Conservation (phyloP, 768 basidiomycete genomes). For the Pulveroboletus sp. region DNA sequence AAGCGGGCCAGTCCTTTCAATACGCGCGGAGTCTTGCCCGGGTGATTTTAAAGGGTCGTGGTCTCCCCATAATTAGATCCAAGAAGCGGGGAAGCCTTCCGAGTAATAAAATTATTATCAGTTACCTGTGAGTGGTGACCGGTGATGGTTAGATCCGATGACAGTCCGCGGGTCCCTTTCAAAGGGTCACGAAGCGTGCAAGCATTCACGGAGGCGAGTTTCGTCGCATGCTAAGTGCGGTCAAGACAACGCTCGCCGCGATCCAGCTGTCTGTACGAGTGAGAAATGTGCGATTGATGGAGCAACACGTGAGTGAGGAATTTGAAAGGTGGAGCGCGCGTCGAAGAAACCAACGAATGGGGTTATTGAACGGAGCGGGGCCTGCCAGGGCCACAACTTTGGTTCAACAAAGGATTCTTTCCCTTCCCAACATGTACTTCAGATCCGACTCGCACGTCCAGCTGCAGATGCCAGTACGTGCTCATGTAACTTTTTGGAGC, state of each 20-base stretch:
- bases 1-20: background rate
- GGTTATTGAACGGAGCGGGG: too few relatives aligned
- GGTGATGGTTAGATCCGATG: too few relatives aligned
- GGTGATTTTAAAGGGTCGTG: constrained; percentile 4
- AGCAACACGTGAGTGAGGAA: background rate
- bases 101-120: too few relatives aligned
- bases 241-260: background rate
- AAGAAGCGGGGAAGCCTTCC: too few relatives aligned
- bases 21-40: background rate
- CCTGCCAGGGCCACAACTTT: too few relatives aligned
- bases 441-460: too few relatives aligned
- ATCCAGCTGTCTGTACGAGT: background rate
- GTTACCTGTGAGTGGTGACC: too few relatives aligned
- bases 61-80: background rate
- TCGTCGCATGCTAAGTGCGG: background rate
- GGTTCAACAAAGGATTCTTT: too few relatives aligned
- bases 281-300: background rate
- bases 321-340: background rate
- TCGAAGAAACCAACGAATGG: too few relatives aligned
- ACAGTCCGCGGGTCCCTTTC: constrained; percentile 3
- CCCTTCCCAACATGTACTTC: too few relatives aligned
- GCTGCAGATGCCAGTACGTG: too few relatives aligned
- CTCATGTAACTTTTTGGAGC: too few relatives aligned
- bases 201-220: background rate
- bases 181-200: background rate